Evolutionary conservation across 176 grass and related monocot genomes (phyloP).

Genomic region (Dendrocalamus sinicus): DNA sequence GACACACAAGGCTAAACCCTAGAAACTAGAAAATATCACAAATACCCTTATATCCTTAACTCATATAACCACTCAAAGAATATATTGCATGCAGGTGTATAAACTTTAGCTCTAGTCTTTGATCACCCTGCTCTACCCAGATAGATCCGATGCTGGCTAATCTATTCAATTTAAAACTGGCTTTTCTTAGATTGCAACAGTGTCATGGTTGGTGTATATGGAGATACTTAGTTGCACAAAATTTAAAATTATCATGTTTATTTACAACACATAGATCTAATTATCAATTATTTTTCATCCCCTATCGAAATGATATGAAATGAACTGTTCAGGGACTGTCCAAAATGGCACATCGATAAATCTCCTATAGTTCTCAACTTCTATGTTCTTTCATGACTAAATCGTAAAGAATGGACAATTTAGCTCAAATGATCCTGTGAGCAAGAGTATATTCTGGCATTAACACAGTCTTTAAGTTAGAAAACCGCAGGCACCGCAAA

Average conservation of each 20-base stretch:
- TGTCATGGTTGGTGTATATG: not conserved
- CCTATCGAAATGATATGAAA: not conserved
- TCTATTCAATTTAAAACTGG: not conserved
- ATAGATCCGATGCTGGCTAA: not conserved
- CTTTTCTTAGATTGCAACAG: not conserved
- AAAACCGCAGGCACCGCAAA: not conserved
- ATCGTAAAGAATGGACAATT: constrained; percentile 1
- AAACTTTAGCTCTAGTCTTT: not conserved
- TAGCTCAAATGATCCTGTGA: not conserved
- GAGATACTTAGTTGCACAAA: not conserved
- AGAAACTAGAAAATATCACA: no score
- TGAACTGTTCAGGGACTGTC: not conserved
- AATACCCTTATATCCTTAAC: no score
- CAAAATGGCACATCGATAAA: not conserved
- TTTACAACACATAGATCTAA: not conserved
- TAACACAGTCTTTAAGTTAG: not conserved
- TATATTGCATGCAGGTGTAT: not conserved
- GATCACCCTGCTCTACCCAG: not conserved
- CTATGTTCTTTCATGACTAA: not conserved
- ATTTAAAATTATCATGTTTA: not conserved
- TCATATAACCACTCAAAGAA: constrained; percentile 1
- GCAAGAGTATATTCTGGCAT: not conserved
- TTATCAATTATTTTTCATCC: not conserved
- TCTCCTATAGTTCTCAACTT: not conserved
- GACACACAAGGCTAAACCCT: no score